These are phyloP conservation scores for Colletotrichum sp. DNA, from an alignment of 2,329 filamentous ascomycete species.

Conservation along the genomic window DNA sequence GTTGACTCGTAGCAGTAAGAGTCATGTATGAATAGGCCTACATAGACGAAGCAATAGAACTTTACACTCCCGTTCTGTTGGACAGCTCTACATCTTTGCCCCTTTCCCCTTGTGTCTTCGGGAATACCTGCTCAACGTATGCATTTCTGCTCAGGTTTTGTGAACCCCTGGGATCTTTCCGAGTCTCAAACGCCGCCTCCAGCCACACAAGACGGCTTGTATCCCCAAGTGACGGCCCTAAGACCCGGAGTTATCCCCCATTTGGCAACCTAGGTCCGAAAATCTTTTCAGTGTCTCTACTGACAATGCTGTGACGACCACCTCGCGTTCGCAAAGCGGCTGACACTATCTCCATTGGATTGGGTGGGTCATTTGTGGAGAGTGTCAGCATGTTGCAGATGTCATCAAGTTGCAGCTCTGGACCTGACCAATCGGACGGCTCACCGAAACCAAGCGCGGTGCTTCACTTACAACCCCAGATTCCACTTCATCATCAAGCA, in stretches of 20 bases:
- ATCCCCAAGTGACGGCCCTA: fast-evolving
- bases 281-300: fast-evolving
- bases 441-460: background rate
- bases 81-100: background rate
- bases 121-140: background rate
- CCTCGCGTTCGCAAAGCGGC: background rate
- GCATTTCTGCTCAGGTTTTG: background rate
- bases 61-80: background rate
- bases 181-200: background rate
- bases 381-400: background rate
- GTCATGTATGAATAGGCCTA: background rate
- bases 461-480: background rate
- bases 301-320: fast-evolving
- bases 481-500: background rate
- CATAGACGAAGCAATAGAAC: background rate
- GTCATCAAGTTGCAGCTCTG: background rate
- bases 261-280: fast-evolving
- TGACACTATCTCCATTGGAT: background rate
- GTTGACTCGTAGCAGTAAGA: background rate
- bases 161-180: fast-evolving
- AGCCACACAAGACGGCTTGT: background rate
- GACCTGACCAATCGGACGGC: background rate
- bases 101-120: background rate
- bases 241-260: background rate
- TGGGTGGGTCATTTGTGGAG: background rate